These are phyloP conservation scores for Naegleria gruberi DNA, from an alignment of 208 protist species.

Conservation along the genomic window DNA sequence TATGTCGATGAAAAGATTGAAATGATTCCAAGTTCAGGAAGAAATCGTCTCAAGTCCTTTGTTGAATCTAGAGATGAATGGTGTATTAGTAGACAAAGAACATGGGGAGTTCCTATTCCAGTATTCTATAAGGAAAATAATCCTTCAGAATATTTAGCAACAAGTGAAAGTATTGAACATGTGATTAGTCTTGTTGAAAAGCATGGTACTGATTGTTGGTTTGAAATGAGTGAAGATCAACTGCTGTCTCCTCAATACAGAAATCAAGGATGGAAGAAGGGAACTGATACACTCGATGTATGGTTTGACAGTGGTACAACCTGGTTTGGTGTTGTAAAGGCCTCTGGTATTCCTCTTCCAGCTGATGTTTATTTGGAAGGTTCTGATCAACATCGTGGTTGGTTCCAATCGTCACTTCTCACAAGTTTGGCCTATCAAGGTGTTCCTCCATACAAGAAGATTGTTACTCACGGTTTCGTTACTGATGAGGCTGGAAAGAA, in stretches of 20 bases:
- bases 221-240: constrained; percentile 29
- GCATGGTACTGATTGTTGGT: constrained; percentile 55
- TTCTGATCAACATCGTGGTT: constrained; percentile 70
- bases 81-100: constrained; percentile 67
- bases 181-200: constrained; percentile 42
- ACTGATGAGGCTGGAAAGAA: constrained; percentile 66
- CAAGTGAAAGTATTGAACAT: constrained; percentile 44
- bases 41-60: constrained; percentile 45
- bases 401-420: constrained; percentile 67
- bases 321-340: constrained; percentile 43
- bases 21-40: constrained; percentile 33
- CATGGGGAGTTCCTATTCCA: constrained; percentile 71
- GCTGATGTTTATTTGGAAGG: constrained; percentile 64
- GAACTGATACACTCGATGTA: constrained; percentile 72
- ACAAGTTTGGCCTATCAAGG: constrained; percentile 11
- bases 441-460: constrained; percentile 46
- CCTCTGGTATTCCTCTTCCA: constrained; percentile 25
- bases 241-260: constrained; percentile 47
- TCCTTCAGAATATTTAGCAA: constrained; percentile 39
- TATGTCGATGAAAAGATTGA: constrained; percentile 15
- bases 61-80: constrained; percentile 51
- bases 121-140: constrained; percentile 50
- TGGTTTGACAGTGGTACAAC: constrained; percentile 71
- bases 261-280: constrained; percentile 31
- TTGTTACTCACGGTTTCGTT: constrained; percentile 71